A percentile compares a stretch with the other conserved stretches of the same genome.
Conservation (phyloP, 192 early-diverging fungal genomes). For the Phlyctochytrium planicorne region DNA sequence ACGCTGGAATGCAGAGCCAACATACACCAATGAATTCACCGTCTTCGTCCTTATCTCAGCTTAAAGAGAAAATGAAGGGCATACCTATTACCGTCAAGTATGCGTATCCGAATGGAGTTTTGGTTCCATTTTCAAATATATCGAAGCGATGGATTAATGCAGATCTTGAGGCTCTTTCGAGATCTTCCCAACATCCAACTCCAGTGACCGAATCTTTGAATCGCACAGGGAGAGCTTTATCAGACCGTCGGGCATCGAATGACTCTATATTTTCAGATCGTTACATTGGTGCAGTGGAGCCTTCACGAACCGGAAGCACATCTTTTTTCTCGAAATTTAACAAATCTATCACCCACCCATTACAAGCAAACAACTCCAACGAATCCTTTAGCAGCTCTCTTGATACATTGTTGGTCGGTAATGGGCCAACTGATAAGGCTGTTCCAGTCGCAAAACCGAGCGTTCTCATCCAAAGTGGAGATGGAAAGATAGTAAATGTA, state of each 20-base stretch:
- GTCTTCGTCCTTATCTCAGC: not conserved
- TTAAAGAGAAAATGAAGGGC: conserved; percentile 30
- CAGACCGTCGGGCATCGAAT: not conserved
- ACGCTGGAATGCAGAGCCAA: conserved; percentile 36
- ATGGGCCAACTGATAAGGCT: too few species aligned
- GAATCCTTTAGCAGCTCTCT: not conserved
- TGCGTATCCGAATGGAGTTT: conserved; percentile 59
- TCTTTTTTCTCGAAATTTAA: not conserved
- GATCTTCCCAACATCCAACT: not conserved
- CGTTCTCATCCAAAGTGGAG: not conserved
- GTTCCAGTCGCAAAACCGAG: too few species aligned
- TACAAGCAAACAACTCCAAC: not conserved
- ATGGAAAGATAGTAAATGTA: not conserved
- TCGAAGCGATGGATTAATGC: conserved; percentile 24
- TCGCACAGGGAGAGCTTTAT: too few species aligned
- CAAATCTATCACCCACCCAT: not conserved
- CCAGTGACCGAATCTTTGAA: not conserved
- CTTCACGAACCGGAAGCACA: not conserved
- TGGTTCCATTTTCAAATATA: conserved; percentile 10
- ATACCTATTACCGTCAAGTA: conserved; percentile 57
- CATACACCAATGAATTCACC: not conserved
- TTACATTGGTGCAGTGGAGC: not conserved
- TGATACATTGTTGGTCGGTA: not conserved
- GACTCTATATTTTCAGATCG: not conserved
- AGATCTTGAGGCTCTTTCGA: conserved; percentile 19